Evolutionary conservation across 2,329 filamentous ascomycete genomes (phyloP).

Genomic region (Cryoendolithus antarcticus): DNA sequence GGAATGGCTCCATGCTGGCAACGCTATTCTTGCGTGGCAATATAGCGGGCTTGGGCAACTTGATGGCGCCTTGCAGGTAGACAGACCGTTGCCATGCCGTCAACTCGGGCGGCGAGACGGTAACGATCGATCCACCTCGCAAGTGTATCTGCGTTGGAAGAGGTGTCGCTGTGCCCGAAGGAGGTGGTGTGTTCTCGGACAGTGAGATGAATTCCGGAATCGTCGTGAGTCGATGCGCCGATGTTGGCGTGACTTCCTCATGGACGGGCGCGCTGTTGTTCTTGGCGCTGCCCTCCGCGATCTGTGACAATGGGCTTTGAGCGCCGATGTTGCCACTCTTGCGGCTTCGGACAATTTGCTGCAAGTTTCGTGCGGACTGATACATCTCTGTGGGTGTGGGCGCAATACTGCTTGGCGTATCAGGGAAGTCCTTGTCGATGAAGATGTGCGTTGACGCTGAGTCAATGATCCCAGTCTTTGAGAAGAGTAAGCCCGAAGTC

Average conservation of each 20-base stretch:
- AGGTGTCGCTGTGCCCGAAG: conserved; percentile 11
- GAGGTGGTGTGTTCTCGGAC: conserved; percentile 12
- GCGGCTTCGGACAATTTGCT: not conserved
- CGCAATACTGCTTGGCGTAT: conserved; percentile 12
- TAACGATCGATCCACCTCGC: conserved; percentile 23
- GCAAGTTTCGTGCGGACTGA: conserved; percentile 5
- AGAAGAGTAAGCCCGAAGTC: conserved; percentile 18
- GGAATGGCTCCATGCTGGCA: conserved; percentile 28
- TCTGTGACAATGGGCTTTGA: conserved; percentile 14
- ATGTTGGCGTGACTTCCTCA: not conserved
- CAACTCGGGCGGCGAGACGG: conserved; percentile 22
- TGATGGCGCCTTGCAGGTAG: conserved; percentile 32
- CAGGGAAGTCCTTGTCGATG: conserved; percentile 13
- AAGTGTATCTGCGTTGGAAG: conserved; percentile 20
- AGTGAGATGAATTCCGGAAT: conserved; percentile 11
- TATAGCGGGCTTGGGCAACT: conserved; percentile 23
- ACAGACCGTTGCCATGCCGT: conserved; percentile 22
- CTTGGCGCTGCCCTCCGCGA: conserved; percentile 10
- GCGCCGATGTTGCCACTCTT: conserved; percentile 1
- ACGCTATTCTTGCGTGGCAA: conserved; percentile 28
- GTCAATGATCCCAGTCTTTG: conserved; percentile 6
- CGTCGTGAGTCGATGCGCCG: conserved; percentile 10
- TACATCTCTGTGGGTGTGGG: conserved; percentile 14
- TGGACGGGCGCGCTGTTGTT: conserved; percentile 2
- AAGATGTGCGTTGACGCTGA: conserved; percentile 14